Evolutionary conservation across 2,329 filamentous ascomycete species (phyloP), one percentile per base, ranked within the genome.

Genomic region (Corinectria fuckeliana): DNA sequence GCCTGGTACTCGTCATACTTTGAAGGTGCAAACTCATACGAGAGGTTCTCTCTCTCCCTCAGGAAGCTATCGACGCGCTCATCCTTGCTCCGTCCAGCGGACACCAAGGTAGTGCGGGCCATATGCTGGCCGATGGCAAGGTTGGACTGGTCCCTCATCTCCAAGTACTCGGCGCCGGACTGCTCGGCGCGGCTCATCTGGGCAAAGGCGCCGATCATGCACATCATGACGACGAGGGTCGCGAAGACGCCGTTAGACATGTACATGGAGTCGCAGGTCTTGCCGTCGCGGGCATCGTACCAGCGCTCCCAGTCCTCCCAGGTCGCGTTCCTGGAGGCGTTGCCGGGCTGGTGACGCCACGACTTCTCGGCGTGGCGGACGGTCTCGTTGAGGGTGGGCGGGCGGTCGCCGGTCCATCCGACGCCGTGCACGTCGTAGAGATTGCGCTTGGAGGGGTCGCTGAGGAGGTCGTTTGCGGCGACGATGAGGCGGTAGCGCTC

Each of bases 301-400:
- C 90, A 96, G 42, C 83, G 83, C 78, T 97, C 92, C 93, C 93
- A 97, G 74, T 99, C 95, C 74, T 99, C 95, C 95, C 95, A 99
- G 0, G 95, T 98, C 1, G 92, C 95, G 74, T 98, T 98, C 67
- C 78, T 77, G 50, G 82, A 82, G 11, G 85, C 75, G 54, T 76
- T 83, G 21, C 79, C 80, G 0, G 80, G 78, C 30, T 73, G 72
- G 13, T 77, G 68, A 32, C 83, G 80, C 85, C 85, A 88, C 4
- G 75, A 71, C 21, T 71, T 74, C 62, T 86, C 80, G 14, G 76
- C 74, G 3, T 74, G 64, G 36, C 81, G 73, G 2, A 71, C 57
- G 14, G 60, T 61, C 18, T 74, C 72, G 50, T 77, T 73, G 64
- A 78, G 71, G 51, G 90, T 65, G 26, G 89, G 69, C 79, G 86